Base-by-base conservation (phyloP, 2,329 filamentous ascomycete genomes). In the Paraphaeosphaeria sporulosa region DNA sequence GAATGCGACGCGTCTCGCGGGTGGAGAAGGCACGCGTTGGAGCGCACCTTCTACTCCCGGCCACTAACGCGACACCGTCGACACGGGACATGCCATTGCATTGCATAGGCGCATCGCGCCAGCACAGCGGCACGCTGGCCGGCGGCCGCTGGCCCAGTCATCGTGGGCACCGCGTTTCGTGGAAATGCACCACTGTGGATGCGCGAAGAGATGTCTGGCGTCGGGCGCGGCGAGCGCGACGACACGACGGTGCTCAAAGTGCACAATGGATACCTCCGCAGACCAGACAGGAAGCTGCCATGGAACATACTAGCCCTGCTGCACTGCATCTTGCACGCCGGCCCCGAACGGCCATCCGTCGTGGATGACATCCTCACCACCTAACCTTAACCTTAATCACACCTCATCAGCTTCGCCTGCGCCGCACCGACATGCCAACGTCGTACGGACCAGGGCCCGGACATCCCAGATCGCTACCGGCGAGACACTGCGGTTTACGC, bases 321-420 rank as follows among this genome's bases (percentile, higher is more conserved):
- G 25, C 17, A 15, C 38, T 40, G 15, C n/a, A 40, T n/a, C 17
- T n/a, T 40, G 15, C n/a, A 40, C 17, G 38, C 38, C 38, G 43
- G 43, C 17, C 52, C 38, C 40, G 17, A 23, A 23, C 40, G 42
- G 32, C 21, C 43, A 13, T 40, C 38, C 38, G n/a, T 57, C 34
- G 49, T 38, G 32, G 49, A n/a, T 43, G 49, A 32, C 49, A 60
- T 49, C 30, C 36, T 56, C 48, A 32, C 49, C 36, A 27, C 25
- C 48, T 43, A 60, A 60, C 58, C 49, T 57, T 60, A 60, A 60
- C 54, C 58, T 60, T 60, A 60, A 49, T 60, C 54, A 60, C 48
- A 60, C 58, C 49, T 60, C 58, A 49, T 38, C 48, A 51, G 2
- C 12, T 12, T 36, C 55, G 55, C 34, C 55, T 25, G n/a, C 55